Evolutionary conservation across 495 filamentous ascomycete species (phyloP), one percentile per base, ranked within the genome.

Genomic region (Chaetomium fimeti): DNA sequence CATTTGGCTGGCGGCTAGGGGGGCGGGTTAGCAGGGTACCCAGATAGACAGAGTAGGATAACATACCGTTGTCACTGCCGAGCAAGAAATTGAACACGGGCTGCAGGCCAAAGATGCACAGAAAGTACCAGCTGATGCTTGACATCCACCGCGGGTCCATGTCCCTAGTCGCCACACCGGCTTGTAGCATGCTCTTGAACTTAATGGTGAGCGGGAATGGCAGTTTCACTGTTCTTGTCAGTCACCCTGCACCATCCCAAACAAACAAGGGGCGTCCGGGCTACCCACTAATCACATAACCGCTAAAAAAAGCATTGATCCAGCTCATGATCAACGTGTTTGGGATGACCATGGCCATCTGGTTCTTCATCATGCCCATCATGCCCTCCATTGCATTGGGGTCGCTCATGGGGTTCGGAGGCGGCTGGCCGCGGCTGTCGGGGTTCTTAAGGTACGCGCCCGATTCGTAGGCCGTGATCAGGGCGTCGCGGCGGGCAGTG

Each of bases 361-460:
- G 96, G 57, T 92, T 92, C 86, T 97, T 98, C 87, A 98, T 91
- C 92, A 96, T 96, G 62, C 93, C 93, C 94, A 98, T 98, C 93
- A 98, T 97, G 62, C 91, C 92, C 72, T 98, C 95, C 95, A 98
- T 98, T 55, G 90, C 92, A 56, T 88, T 89, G n/a, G 94, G 94
- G 76, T 98, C 94, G 40, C 88, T 89, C 90, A 98, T 93, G 22
- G 95, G 94, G 76, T 98, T 98, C 57, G 91, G 87, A 15, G 91
- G 88, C 27, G 92, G 89, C 76, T 97, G 89, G 56, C 92, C 93
- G 64, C 87, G 88, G 69, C 81, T 85, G 15, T 91, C 89, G 7
- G 91, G 93, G 68, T 93, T 90, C 76, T 97, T 97, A 29, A 98
- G 79, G 75, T 91, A 98, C 25, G 84, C 83, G 52, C 95, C 94